A percentile compares a stretch with the other conserved stretches of the same genome.
Evolutionary conservation across 257 asterid species (phyloP).

Genomic region (Leptodermis oblonga): DNA sequence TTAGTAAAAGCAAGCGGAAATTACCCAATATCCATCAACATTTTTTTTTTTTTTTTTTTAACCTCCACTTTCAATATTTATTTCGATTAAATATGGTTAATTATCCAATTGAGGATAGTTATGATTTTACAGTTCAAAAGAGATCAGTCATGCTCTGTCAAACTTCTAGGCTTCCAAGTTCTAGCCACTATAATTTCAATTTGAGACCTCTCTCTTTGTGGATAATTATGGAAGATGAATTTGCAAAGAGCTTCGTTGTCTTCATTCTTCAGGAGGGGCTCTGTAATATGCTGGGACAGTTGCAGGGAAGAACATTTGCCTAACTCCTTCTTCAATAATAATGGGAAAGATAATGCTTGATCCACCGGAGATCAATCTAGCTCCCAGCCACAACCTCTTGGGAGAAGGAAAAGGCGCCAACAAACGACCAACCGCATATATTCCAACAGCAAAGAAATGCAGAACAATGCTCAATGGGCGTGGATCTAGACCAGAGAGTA

Average conservation of each 20-base stretch:
- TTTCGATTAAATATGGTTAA: too few relatives aligned
- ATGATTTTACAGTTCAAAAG: too few relatives aligned
- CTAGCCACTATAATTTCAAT: too few relatives aligned
- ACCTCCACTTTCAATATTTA: too few relatives aligned
- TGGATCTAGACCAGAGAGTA: conserved; percentile 44
- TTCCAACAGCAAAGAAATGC: conserved; percentile 44
- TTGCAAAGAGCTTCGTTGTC: not conserved
- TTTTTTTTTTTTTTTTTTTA: too few relatives aligned
- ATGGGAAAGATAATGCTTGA: conserved; percentile 40
- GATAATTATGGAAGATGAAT: not conserved
- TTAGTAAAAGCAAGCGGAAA: too few relatives aligned
- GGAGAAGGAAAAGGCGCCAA: conserved; percentile 50
- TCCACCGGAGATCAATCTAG: conserved; percentile 37
- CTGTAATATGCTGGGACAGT: conserved; percentile 34
- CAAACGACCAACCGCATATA: conserved; percentile 45
- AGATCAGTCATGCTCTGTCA: too few relatives aligned
- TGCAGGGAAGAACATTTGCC: conserved; percentile 45
- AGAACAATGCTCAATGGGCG: conserved; percentile 41
- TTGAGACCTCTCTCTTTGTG: not conserved
- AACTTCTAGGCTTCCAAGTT: too few relatives aligned
- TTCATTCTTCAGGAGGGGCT: conserved; percentile 26
- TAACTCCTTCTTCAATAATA: conserved; percentile 40
- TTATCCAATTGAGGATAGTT: too few relatives aligned
- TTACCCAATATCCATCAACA: too few relatives aligned
- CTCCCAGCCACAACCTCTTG: conserved; percentile 39